Percentiles rank a stretch among this genome's conserved stretches.
These are phyloP conservation scores for Eucalyptus fibrosa DNA, from an alignment of 345 rosid genomes.

Conservation along the genomic window DNA sequence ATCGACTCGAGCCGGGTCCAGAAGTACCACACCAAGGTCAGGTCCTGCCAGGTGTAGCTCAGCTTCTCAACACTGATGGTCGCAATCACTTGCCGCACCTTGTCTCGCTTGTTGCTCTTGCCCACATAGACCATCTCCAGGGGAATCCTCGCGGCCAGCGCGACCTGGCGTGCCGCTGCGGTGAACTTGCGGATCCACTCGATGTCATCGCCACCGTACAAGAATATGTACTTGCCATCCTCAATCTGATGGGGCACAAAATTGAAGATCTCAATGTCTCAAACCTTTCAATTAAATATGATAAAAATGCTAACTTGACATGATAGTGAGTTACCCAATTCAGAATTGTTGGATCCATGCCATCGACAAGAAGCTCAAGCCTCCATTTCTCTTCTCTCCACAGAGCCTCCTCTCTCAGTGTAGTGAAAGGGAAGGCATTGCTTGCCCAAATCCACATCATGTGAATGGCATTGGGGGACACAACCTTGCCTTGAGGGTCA, in stretches of 20 bases:
- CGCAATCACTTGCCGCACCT: conserved; percentile 26
- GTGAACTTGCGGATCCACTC: conserved; percentile 82
- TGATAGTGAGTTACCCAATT: conserved; percentile 39
- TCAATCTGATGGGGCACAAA: conserved; percentile 25
- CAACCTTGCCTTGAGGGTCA: conserved; percentile 80
- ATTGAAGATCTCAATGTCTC: background rate
- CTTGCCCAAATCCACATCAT: conserved; percentile 99
- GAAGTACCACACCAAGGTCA: conserved; percentile 76
- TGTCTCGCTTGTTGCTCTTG: conserved; percentile 59
- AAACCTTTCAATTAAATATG: background rate
- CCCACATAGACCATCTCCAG: conserved; percentile 79
- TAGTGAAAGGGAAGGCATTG: conserved; percentile 86
- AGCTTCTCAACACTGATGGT: conserved; percentile 37
- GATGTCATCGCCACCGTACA: conserved; percentile 78
- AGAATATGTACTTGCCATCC: conserved; percentile 72
- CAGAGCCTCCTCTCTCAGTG: conserved; percentile 57
- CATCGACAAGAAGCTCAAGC: conserved; percentile 69
- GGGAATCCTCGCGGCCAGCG: conserved; percentile 35
- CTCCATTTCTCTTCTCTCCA: conserved; percentile 75
- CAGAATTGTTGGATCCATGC: conserved; percentile 60
- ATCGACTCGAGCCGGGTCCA: conserved; percentile 87
- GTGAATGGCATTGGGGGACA: conserved; percentile 75
- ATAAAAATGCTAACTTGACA: background rate
- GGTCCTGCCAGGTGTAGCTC: conserved; percentile 47
- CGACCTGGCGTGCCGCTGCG: conserved; percentile 31